These are phyloP conservation scores for Epichloe aotearoae DNA, from an alignment of 2,329 filamentous ascomycete genomes.

Conservation along the genomic window DNA sequence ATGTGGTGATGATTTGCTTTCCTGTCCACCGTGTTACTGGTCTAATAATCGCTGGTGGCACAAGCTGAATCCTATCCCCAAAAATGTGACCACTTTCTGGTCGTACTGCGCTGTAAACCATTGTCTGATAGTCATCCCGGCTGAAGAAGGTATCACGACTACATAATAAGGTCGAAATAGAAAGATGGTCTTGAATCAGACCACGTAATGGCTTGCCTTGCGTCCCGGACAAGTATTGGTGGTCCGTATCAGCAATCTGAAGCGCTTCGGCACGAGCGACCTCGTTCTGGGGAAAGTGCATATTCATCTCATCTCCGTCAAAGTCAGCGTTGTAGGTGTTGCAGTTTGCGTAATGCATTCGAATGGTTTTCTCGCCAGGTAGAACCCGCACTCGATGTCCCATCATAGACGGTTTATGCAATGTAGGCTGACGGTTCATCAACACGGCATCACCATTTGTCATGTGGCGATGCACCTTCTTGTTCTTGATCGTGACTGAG, in stretches of 20 bases:
- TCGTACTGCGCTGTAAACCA: constrained; percentile 81
- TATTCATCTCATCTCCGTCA: constrained; percentile 99
- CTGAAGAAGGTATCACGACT: constrained; percentile 87
- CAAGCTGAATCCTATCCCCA: constrained; percentile 65
- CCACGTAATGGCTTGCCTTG: constrained; percentile 87
- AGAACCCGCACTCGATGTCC: constrained; percentile 86
- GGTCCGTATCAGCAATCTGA: constrained; percentile 88
- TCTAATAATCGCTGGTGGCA: constrained; percentile 71
- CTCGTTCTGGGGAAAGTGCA: constrained; percentile 98
- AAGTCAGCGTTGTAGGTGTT: constrained; percentile 99
- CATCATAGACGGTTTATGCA: constrained; percentile 99
- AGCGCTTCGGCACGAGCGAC: constrained; percentile 85
- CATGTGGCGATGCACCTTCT: constrained; percentile 92
- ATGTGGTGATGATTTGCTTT: constrained; percentile 88
- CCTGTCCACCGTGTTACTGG: constrained; percentile 81
- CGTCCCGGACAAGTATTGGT: constrained; percentile 90
- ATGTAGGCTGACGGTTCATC: constrained; percentile 96
- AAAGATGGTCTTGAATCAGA: constrained; percentile 97
- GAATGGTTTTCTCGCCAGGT: constrained; percentile 89
- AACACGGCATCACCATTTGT: constrained; percentile 94
- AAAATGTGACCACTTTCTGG: constrained; percentile 85
- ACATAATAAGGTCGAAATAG: constrained; percentile 81
- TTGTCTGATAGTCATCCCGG: constrained; percentile 76
- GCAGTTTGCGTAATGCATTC: constrained; percentile 99
- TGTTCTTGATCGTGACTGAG: constrained; percentile 66